A percentile compares a stretch with the other conserved stretches of the same genome.
phyloP scores from a whole-genome alignment of 306 rosid species.

The Pterocarpus macrocarpus region DNA sequence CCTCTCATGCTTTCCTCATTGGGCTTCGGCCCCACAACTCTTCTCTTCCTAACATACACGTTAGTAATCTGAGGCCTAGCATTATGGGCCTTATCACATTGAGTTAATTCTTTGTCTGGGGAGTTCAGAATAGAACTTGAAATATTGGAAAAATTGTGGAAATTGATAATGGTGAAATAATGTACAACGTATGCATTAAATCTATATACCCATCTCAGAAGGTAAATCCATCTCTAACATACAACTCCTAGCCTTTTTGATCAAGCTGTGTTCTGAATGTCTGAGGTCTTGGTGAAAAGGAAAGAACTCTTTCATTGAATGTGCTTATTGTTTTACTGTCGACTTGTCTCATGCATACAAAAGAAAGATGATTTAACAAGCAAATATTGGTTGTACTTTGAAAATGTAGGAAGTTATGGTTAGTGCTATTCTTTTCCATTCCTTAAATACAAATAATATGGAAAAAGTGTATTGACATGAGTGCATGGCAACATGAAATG shows the following conservation, averaged over 20 bases:
- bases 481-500: neutral
- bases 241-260: neutral
- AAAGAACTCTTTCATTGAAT: neutral
- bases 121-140: neutral
- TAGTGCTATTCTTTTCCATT: conserved; percentile 10
- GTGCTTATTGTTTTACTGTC: neutral
- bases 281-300: neutral
- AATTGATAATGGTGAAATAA: conserved; percentile 23
- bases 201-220: conserved; percentile 12
- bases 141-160: conserved; percentile 10
- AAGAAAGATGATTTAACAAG: neutral
- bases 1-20: no score
- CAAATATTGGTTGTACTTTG: neutral
- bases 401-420: conserved; percentile 14
- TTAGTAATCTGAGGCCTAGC: no score
- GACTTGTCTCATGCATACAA: neutral
- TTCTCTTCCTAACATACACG: no score
- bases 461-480: neutral
- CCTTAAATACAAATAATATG: conserved; percentile 1
- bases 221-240: neutral
- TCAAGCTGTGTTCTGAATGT: neutral
- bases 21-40: no score
- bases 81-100: no score
- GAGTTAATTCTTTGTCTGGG: neutral
- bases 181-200: neutral